Evolutionary conservation across 495 filamentous ascomycete species (phyloP).

Genomic region (Hyaloscypha bicolor): DNA sequence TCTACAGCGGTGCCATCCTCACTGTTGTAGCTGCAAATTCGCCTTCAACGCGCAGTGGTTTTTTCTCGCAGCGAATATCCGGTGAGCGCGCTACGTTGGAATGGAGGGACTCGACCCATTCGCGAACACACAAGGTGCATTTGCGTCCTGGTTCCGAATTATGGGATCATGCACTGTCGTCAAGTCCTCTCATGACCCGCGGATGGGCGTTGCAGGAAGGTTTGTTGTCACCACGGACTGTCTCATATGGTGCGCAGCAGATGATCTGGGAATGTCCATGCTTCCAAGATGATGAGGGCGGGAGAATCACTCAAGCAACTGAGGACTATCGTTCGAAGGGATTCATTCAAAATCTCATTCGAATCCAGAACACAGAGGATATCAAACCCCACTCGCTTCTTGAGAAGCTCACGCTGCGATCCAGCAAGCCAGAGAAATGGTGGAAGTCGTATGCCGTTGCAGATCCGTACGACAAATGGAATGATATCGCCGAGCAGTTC

Average conservation of each 20-base stretch:
- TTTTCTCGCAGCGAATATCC: slow-evolving; percentile 28
- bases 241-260: slow-evolving; percentile 35
- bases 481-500: slow-evolving; percentile 30
- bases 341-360: slow-evolving; percentile 31
- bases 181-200: slow-evolving; percentile 32
- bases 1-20: slow-evolving; percentile 35
- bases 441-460: slow-evolving; percentile 12
- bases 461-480: slow-evolving; percentile 34
- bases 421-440: slow-evolving; percentile 24
- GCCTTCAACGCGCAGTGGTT: slow-evolving; percentile 30
- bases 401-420: slow-evolving; percentile 18
- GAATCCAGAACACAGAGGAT: slow-evolving; percentile 10
- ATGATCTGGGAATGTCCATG: slow-evolving; percentile 32
- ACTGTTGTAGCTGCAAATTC: slow-evolving; percentile 38
- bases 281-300: slow-evolving; percentile 33
- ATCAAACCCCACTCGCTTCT: slow-evolving; percentile 18
- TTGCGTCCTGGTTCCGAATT: slow-evolving; percentile 29
- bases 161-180: slow-evolving; percentile 31
- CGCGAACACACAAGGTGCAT: slow-evolving; percentile 24
- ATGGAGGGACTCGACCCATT: slow-evolving; percentile 18
- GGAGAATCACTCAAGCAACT: slow-evolving; percentile 25
- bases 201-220: slow-evolving; percentile 39
- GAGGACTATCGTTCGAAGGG: slow-evolving; percentile 34
- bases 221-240: slow-evolving; percentile 34
- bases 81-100: slow-evolving; percentile 22